Conservation (phyloP, 2,329 filamentous ascomycete species). For the Lachnellula subtilissima region DNA sequence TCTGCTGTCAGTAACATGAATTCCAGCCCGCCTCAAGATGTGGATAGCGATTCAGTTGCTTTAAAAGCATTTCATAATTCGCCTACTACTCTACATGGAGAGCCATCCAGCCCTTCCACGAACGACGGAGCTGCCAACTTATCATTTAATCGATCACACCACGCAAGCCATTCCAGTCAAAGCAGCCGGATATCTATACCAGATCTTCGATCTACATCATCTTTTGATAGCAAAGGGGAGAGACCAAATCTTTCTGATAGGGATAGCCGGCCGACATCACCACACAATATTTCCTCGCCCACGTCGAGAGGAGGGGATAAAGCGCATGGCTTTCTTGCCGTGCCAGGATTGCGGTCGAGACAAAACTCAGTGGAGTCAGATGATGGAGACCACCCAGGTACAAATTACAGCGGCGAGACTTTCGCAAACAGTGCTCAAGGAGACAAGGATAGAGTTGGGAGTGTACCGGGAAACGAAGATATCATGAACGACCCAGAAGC, state of each 20-base stretch:
- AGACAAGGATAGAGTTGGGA: constrained; percentile 36
- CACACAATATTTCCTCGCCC: constrained; percentile 64
- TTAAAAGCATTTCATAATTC: constrained; percentile 34
- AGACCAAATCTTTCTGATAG: constrained; percentile 36
- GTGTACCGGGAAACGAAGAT: constrained; percentile 36
- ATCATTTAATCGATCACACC: constrained; percentile 15
- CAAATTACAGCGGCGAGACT: constrained; percentile 34
- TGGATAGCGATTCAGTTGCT: constrained; percentile 30
- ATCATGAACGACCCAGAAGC: constrained; percentile 48
- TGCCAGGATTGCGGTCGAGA: constrained; percentile 58
- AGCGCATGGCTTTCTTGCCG: constrained; percentile 52
- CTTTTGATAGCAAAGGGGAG: constrained; percentile 48
- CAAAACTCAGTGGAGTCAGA: constrained; percentile 62
- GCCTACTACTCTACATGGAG: constrained; percentile 29
- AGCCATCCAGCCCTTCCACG: constrained; percentile 33
- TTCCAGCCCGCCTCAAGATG: constrained; percentile 24
- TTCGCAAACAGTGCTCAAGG: constrained; percentile 41
- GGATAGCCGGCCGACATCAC: constrained; percentile 59
- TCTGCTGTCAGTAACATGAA: constrained; percentile 42
- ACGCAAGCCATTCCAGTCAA: constrained; percentile 25
- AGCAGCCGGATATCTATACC: constrained; percentile 30
- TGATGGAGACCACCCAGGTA: constrained; percentile 46
- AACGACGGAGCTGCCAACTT: constrained; percentile 26
- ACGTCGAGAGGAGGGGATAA: constrained; percentile 46
- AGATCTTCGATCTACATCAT: constrained; percentile 48